A percentile compares a stretch with the other conserved stretches of the same genome.
Evolutionary conservation across 306 rosid species (phyloP).

Genomic region (Acacia melanoxylon): DNA sequence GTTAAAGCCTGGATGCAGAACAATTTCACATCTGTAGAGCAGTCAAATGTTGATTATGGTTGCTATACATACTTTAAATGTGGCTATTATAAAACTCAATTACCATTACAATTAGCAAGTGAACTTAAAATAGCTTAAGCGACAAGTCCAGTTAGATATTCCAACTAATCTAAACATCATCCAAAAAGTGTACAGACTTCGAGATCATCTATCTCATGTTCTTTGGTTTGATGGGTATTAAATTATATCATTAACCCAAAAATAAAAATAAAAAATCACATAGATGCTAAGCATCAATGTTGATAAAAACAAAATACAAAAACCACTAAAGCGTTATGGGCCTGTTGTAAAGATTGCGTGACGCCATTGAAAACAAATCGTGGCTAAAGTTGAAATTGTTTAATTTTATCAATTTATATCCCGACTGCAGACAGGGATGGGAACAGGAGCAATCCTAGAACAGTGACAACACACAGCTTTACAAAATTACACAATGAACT

Average conservation of each 20-base stretch:
- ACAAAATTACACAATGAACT: too few relatives aligned
- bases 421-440: too few relatives aligned
- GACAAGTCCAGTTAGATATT: background rate
- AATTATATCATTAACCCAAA: background rate
- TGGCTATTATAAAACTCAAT: background rate
- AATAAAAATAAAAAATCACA: too few relatives aligned
- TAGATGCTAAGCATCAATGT: too few relatives aligned
- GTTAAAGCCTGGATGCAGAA: slow-evolving; percentile 74
- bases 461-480: too few relatives aligned
- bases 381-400: too few relatives aligned
- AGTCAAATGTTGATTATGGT: slow-evolving; percentile 12
- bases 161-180: background rate
- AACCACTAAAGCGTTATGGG: too few relatives aligned
- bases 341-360: too few relatives aligned
- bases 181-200: background rate
- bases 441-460: too few relatives aligned
- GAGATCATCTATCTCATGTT: background rate
- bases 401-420: too few relatives aligned
- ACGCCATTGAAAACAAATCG: too few relatives aligned
- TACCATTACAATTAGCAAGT: background rate
- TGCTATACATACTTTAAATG: background rate
- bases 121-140: background rate
- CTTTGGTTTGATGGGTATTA: background rate
- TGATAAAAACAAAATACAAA: too few relatives aligned
- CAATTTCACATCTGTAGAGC: slow-evolving; percentile 69